Conservation (phyloP, 805 yeast genomes). For the Cyberlindnera mrakii region DNA sequence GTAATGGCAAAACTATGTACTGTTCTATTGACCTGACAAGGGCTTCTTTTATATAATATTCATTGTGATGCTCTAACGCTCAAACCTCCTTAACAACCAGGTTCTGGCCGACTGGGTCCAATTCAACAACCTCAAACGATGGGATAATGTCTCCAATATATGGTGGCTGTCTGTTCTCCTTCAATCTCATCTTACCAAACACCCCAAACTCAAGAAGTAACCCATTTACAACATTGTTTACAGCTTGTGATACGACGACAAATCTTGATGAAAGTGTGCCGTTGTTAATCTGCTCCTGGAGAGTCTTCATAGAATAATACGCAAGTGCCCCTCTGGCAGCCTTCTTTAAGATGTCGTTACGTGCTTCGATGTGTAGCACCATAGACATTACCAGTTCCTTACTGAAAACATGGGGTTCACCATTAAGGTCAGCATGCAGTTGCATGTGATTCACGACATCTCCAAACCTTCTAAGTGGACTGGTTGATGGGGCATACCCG, state of each 20-base stretch:
- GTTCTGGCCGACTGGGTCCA: slow-evolving; percentile 39
- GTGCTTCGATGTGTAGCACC: slow-evolving; percentile 37
- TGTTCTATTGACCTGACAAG: neutral
- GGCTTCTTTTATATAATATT: neutral
- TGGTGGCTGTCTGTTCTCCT: slow-evolving; percentile 25
- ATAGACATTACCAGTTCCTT: slow-evolving; percentile 30
- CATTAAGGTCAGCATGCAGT: slow-evolving; percentile 39
- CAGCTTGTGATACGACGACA: slow-evolving; percentile 36
- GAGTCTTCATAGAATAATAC: slow-evolving; percentile 32
- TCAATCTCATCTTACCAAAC: slow-evolving; percentile 25
- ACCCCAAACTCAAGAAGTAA: slow-evolving; percentile 26
- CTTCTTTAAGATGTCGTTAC: slow-evolving; percentile 33
- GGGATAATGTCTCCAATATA: slow-evolving; percentile 38
- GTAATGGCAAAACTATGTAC: neutral
- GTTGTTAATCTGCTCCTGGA: slow-evolving; percentile 17
- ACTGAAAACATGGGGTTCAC: slow-evolving; percentile 24
- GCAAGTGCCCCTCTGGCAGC: slow-evolving; percentile 24
- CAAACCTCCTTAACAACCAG: slow-evolving; percentile 25
- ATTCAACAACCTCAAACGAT: slow-evolving; percentile 32
- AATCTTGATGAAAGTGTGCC: slow-evolving; percentile 23
- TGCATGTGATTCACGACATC: slow-evolving; percentile 83
- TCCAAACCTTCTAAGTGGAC: slow-evolving; percentile 80
- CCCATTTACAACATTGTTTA: slow-evolving; percentile 30
- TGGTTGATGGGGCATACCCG: slow-evolving; percentile 70
- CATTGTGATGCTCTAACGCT: neutral